phyloP scores from a whole-genome alignment of 2,329 filamentous ascomycete genomes.

The Ophiocordyceps camponoti-floridani region DNA sequence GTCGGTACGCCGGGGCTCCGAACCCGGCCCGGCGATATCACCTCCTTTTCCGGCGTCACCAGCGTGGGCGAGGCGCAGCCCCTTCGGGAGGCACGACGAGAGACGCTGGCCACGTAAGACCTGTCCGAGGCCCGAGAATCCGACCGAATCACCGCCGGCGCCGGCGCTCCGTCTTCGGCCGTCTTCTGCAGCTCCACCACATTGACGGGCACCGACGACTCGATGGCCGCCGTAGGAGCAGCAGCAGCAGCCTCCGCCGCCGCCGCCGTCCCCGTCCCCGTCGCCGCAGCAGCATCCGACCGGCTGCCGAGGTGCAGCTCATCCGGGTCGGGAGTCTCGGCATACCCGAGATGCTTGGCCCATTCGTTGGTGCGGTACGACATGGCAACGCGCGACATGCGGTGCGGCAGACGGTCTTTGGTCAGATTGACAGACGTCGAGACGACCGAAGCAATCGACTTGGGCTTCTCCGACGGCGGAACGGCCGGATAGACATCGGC shows the following conservation, averaged over 20 bases:
- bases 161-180: slow-evolving; percentile 28
- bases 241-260: background rate
- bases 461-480: slow-evolving; percentile 13
- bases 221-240: slow-evolving; percentile 13
- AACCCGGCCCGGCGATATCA: background rate
- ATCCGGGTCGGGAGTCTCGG: slow-evolving; percentile 54
- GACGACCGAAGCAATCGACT: slow-evolving; percentile 21
- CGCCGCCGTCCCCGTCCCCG: background rate
- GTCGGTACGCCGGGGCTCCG: background rate
- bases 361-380: slow-evolving; percentile 89
- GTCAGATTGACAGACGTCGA: slow-evolving; percentile 32
- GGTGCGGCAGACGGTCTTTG: slow-evolving; percentile 46
- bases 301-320: slow-evolving; percentile 33
- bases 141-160: slow-evolving; percentile 10
- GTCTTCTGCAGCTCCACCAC: slow-evolving; percentile 49
- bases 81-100: slow-evolving; percentile 2
- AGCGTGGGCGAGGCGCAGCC: background rate
- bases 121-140: slow-evolving; percentile 11
- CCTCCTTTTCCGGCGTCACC: background rate
- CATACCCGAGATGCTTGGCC: slow-evolving; percentile 72
- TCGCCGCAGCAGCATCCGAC: background rate
- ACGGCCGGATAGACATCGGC: slow-evolving; percentile 4
- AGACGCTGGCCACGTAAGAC: slow-evolving; percentile 3
- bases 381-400: slow-evolving; percentile 57
- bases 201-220: slow-evolving; percentile 43